Evolutionary conservation across 139 green algal species (phyloP).

Genomic region (Picochlorum sp.): DNA sequence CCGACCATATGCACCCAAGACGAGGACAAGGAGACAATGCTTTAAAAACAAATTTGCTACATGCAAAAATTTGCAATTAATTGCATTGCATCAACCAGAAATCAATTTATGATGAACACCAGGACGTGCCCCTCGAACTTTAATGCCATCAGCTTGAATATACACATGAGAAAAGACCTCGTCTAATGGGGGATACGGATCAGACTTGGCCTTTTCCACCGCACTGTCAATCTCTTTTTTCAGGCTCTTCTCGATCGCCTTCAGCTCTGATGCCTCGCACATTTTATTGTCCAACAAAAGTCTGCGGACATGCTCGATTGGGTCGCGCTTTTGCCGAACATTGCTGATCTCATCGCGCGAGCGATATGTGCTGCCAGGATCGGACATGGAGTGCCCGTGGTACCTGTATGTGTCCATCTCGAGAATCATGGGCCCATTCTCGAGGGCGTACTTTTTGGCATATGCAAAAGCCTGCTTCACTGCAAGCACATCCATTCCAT

Average conservation of each 20-base stretch:
- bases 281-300: conserved; percentile 63
- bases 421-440: conserved; percentile 87
- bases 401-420: conserved; percentile 99
- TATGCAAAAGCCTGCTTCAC: conserved; percentile 83
- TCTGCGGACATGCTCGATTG: conserved; percentile 84
- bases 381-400: conserved; percentile 98
- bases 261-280: conserved; percentile 43
- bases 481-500: conserved; percentile 97
- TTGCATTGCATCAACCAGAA: too few species aligned
- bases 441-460: conserved; percentile 80
- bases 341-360: conserved; percentile 89
- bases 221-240: conserved; percentile 85
- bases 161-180: conserved; percentile 57
- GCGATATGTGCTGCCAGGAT: conserved; percentile 94
- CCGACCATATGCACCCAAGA: too few species aligned
- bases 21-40: too few species aligned
- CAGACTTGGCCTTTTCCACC: conserved; percentile 72
- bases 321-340: conserved; percentile 83
- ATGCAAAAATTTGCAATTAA: too few species aligned
- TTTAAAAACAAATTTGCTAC: too few species aligned
- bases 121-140: conserved; percentile 19
- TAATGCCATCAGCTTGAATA: conserved; percentile 20
- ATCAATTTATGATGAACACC: not conserved
- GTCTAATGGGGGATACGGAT: conserved; percentile 23
- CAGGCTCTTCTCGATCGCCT: conserved; percentile 67